Evolutionary conservation across 2,329 filamentous ascomycete species (phyloP), one percentile per base, ranked within the genome.

Genomic region (Ceratocystis albifundus): DNA sequence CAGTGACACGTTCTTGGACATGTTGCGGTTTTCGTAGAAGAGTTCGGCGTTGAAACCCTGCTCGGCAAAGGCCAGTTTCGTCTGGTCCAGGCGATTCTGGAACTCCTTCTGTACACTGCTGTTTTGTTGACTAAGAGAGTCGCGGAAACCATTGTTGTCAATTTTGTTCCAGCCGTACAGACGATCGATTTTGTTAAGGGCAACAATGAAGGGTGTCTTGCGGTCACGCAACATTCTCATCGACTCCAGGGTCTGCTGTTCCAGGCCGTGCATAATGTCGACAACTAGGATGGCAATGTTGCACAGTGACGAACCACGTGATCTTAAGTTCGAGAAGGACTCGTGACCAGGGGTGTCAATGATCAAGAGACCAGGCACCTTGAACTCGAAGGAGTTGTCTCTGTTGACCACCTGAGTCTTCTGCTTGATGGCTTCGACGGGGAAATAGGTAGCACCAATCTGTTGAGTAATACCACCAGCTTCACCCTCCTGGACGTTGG

Each of bases 271-370:
- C 94, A 99, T 97, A 73, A 99, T 99, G 80, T 99, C 94, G 71
- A 99, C 93, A 53, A 99, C 95, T 71, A 99, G 80, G 75, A 99
- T 99, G 72, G 94, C 94, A 78, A 99, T 99, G 80, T 99, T 99
- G 78, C 95, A 99, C 68, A 99, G 89, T 15, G 92, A 97, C 50
- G 94, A 97, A 78, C 94, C 94, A 79, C 95, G 87, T 71, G 93
- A 96, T 73, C 95, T 89, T 70, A 99, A 79, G 78, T 99, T 99
- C 70, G 93, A 96, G 85, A 99, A 99, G 73, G 94, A 99, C 85
- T 99, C 94, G 91, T 99, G 94, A 80, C 94, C 94, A 73, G 94
- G 95, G 0, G 94, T 99, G 78, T 99, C 94, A 73, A 99, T 99
- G 73, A 99, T 86, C 70, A 99, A 80, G 66, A 99, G 84, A 83